These are phyloP conservation scores for Tephrocybe sp. DNA, from an alignment of 768 basidiomycete species.

Conservation along the genomic window DNA sequence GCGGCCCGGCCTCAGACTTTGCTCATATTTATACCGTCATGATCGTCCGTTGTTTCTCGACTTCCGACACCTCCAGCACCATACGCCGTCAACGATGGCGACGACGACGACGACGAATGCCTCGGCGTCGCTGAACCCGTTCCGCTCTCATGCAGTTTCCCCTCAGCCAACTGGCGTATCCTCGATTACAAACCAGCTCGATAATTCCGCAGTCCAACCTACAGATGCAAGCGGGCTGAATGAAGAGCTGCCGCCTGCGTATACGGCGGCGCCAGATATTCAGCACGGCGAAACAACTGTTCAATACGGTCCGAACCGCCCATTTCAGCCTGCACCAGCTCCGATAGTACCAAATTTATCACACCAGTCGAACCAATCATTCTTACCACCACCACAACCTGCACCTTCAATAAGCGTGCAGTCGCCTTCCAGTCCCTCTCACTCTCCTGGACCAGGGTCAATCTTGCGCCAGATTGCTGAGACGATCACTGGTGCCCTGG, in stretches of 20 bases:
- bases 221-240: conserved; percentile 18
- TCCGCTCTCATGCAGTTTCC: conserved; percentile 26
- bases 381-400: not conserved
- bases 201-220: not conserved
- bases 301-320: conserved; percentile 58
- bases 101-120: conserved; percentile 25
- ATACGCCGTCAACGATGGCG: not conserved
- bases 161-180: conserved; percentile 27
- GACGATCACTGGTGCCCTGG: not conserved
- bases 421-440: not conserved
- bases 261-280: conserved; percentile 54
- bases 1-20: too few species aligned
- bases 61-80: too few species aligned
- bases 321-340: conserved; percentile 49
- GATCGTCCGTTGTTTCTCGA: too few species aligned
- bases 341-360: conserved; percentile 5
- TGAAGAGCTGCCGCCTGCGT: conserved; percentile 70
- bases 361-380: conserved; percentile 2
- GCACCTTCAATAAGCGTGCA: not conserved
- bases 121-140: conserved; percentile 6
- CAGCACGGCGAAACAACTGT: conserved; percentile 59
- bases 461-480: not conserved
- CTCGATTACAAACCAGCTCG: not conserved
- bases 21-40: too few species aligned
- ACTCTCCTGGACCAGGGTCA: conserved; percentile 13